phyloP scores from a whole-genome alignment of 2,329 filamentous ascomycete species.

The Elsinoe batatas region DNA sequence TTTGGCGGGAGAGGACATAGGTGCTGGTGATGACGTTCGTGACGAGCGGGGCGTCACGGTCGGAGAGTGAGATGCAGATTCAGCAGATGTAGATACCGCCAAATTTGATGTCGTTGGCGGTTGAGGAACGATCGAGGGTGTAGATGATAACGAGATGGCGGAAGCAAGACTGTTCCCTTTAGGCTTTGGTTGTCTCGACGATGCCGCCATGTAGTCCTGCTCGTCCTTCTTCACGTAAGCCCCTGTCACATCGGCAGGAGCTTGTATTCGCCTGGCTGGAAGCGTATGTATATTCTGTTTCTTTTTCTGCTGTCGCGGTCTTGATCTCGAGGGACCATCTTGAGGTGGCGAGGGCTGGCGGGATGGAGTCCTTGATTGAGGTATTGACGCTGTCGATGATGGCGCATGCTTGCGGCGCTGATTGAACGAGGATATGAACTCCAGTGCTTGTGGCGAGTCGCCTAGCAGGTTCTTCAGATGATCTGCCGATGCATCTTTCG shows the following conservation, averaged over 20 bases:
- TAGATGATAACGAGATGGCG: slow-evolving; percentile 1
- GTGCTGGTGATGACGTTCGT: slow-evolving; percentile 41
- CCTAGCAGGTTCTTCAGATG: slow-evolving; percentile 85
- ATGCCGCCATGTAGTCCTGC: slow-evolving; percentile 60
- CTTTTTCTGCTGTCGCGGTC: slow-evolving; percentile 32
- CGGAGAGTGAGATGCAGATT: slow-evolving; percentile 51
- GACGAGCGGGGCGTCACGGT: slow-evolving; percentile 55
- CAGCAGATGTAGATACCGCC: not conserved
- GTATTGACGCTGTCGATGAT: slow-evolving; percentile 16
- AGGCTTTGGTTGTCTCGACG: slow-evolving; percentile 24
- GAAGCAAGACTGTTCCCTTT: slow-evolving; percentile 21
- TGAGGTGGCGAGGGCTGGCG: slow-evolving; percentile 14
- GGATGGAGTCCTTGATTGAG: slow-evolving; percentile 17
- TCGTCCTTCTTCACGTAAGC: slow-evolving; percentile 65
- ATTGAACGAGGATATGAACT: slow-evolving; percentile 69
- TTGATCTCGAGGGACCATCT: slow-evolving; percentile 18
- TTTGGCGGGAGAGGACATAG: slow-evolving; percentile 10
- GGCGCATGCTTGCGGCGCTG: slow-evolving; percentile 42
- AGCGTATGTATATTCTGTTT: slow-evolving; percentile 28
- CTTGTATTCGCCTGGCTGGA: slow-evolving; percentile 41
- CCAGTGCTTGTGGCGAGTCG: slow-evolving; percentile 64
- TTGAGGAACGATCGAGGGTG: not conserved
- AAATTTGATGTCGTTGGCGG: slow-evolving; percentile 21
- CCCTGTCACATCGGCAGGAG: slow-evolving; percentile 54
- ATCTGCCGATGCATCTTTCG: slow-evolving; percentile 66